Evolutionary conservation across 495 filamentous ascomycete genomes (phyloP), one percentile per base, ranked within the genome.

Genomic region (Talaromyces trachyspermus): DNA sequence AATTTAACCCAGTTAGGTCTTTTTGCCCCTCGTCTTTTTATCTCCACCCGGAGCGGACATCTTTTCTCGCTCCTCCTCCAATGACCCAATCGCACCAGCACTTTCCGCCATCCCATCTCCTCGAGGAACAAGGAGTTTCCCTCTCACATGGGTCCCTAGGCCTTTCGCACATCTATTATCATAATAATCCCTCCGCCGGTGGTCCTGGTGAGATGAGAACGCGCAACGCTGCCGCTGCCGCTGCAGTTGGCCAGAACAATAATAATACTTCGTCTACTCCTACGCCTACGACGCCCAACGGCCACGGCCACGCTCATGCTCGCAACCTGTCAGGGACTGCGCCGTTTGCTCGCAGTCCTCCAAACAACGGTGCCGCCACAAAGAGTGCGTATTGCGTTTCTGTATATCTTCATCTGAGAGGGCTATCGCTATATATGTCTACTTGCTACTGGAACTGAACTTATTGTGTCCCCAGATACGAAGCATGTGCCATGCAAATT

Each of bases 401-500:
- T n/a, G n/a, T n/a, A n/a, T n/a, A n/a, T n/a, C n/a, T n/a, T n/a
- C n/a, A n/a, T n/a, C n/a, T n/a, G n/a, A n/a, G n/a, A n/a, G n/a
- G n/a, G 35, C 14, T 38, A 18, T 38, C 6, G 10, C 26, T 19
- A 35, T 30, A 6, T 27, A 10, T 7, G 26, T 41, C 32, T 43
- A 42, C 57, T 57, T 54, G 60, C 44, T 41, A 33, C 10, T 15
- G 14, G 2, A 22, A 5, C 25, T 8, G 12, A 22, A n/a, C n/a
- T n/a, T n/a, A n/a, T n/a, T n/a, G n/a, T n/a, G n/a, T n/a, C n/a
- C n/a, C n/a, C 60, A 98, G 92, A 96, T 62, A 94, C 95, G 12
- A 89, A 89, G 42, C 92, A 97, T 71, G 92, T 98, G 30, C 92
- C 92, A 14, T 98, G 92, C 85, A 97, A 97, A 72, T 98, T 98